A percentile compares a stretch with the other conserved stretches of the same genome.
These are phyloP conservation scores for Fusarium armeniacum DNA, from an alignment of 2,329 filamentous ascomycete species.

Conservation along the genomic window DNA sequence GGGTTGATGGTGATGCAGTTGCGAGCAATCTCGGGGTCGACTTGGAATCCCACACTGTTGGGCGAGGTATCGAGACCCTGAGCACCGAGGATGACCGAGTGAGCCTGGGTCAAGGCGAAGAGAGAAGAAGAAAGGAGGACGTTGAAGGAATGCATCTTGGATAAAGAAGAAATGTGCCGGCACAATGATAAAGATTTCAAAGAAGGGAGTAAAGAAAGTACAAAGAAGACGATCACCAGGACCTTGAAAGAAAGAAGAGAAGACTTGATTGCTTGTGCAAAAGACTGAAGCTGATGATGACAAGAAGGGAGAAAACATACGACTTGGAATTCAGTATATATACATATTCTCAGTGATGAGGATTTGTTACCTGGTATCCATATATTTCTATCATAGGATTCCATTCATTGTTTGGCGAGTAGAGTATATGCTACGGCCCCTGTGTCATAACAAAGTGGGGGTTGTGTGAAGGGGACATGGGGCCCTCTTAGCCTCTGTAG, in stretches of 20 bases:
- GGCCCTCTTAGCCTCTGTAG: constrained; percentile 1
- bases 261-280: constrained; percentile 21
- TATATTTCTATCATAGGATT: neutral
- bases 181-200: constrained; percentile 31
- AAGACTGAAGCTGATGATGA: constrained; percentile 42
- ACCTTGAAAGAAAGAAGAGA: constrained; percentile 37
- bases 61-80: constrained; percentile 63
- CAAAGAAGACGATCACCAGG: constrained; percentile 45
- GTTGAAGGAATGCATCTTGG: constrained; percentile 41
- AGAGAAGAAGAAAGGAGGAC: constrained; percentile 37
- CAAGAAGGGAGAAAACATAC: constrained; percentile 4
- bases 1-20: constrained; percentile 75
- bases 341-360: neutral
- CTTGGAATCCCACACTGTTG: constrained; percentile 64
- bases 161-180: constrained; percentile 38
- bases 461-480: constrained; percentile 33
- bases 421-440: constrained; percentile 39
- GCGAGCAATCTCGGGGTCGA: constrained; percentile 68
- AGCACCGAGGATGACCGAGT: constrained; percentile 63
- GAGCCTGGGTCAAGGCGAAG: constrained; percentile 48
- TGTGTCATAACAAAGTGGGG: constrained; percentile 45
- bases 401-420: neutral
- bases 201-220: constrained; percentile 14
- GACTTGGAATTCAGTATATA: constrained; percentile 38
- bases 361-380: neutral